Conservation (phyloP, 2,329 filamentous ascomycete genomes). For the Phoma sp. region DNA sequence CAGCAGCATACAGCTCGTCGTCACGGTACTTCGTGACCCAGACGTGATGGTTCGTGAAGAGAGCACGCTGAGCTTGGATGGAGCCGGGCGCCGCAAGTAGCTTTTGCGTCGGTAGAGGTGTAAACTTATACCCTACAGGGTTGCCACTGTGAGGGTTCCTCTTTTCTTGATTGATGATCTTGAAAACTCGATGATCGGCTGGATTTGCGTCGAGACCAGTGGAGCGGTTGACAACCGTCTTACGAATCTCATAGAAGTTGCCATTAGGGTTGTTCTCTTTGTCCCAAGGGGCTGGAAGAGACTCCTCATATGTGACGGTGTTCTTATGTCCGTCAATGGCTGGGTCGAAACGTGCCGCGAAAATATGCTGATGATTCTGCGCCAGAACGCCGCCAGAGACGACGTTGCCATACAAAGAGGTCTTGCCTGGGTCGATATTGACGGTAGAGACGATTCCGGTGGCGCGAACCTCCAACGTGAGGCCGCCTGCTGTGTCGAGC, state of each 20-base stretch:
- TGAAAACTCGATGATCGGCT: slow-evolving; percentile 60
- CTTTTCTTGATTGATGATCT: slow-evolving; percentile 57
- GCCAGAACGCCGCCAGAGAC: slow-evolving; percentile 69
- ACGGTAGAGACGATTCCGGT: slow-evolving; percentile 70
- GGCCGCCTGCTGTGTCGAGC: slow-evolving; percentile 67
- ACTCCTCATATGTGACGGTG: slow-evolving; percentile 61
- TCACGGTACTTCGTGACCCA: slow-evolving; percentile 62
- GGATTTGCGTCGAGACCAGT: slow-evolving; percentile 61
- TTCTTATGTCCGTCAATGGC: slow-evolving; percentile 65
- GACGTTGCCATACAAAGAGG: slow-evolving; percentile 63
- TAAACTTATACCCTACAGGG: slow-evolving; percentile 57
- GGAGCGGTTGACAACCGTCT: slow-evolving; percentile 55
- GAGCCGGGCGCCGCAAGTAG: slow-evolving; percentile 55
- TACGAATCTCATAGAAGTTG: slow-evolving; percentile 64
- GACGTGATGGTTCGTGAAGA: slow-evolving; percentile 58
- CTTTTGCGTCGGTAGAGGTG: slow-evolving; percentile 56
- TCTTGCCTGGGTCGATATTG: slow-evolving; percentile 64
- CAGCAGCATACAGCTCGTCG: slow-evolving; percentile 58
- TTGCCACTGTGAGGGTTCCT: slow-evolving; percentile 55
- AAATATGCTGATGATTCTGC: slow-evolving; percentile 74
- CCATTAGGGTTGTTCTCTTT: slow-evolving; percentile 65
- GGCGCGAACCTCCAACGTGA: slow-evolving; percentile 67
- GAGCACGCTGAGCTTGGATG: slow-evolving; percentile 54
- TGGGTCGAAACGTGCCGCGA: slow-evolving; percentile 64
- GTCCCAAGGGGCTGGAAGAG: slow-evolving; percentile 56